phyloP scores from a whole-genome alignment of 2,329 filamentous ascomycete genomes.

The Aspergillus tanneri region DNA sequence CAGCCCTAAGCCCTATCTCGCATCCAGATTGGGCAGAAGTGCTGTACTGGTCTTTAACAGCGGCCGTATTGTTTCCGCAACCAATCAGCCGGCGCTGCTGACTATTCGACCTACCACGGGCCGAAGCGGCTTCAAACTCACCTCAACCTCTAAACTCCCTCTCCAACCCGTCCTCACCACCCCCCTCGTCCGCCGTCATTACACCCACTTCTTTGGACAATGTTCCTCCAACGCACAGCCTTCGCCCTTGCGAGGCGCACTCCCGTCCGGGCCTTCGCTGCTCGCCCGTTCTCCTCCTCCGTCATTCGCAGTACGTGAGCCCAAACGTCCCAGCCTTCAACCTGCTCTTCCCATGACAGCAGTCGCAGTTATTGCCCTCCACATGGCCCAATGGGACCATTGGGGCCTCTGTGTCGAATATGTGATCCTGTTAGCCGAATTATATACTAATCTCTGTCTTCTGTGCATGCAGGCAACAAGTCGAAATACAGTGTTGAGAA shows the following conservation, averaged over 20 bases:
- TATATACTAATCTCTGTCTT: conserved; percentile 26
- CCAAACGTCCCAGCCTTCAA: conserved; percentile 27
- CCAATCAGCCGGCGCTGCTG: conserved; percentile 28
- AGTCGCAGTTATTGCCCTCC: not conserved
- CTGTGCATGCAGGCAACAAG: conserved; percentile 31
- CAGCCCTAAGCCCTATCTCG: conserved; percentile 23
- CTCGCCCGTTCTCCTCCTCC: conserved; percentile 48
- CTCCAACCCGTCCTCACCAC: conserved; percentile 26
- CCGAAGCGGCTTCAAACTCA: conserved; percentile 43
- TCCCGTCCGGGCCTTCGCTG: conserved; percentile 43
- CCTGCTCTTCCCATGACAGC: conserved; percentile 12
- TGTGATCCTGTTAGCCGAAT: not conserved
- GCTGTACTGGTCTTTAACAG: conserved; percentile 14
- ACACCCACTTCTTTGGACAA: conserved; percentile 32
- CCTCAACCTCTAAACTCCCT: conserved; percentile 38
- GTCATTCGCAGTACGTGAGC: conserved; percentile 48
- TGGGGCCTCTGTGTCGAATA: conserved; percentile 1
- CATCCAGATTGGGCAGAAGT: conserved; percentile 16
- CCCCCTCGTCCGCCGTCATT: conserved; percentile 24
- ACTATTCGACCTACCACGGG: conserved; percentile 30
- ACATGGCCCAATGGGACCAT: conserved; percentile 23
- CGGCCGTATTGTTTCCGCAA: conserved; percentile 18
- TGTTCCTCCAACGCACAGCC: conserved; percentile 50
- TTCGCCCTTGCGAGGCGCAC: conserved; percentile 48
- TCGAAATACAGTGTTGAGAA: conserved; percentile 43